Base-by-base conservation (phyloP, 2,329 filamentous ascomycete genomes). In the Colletotrichum sp. region DNA sequence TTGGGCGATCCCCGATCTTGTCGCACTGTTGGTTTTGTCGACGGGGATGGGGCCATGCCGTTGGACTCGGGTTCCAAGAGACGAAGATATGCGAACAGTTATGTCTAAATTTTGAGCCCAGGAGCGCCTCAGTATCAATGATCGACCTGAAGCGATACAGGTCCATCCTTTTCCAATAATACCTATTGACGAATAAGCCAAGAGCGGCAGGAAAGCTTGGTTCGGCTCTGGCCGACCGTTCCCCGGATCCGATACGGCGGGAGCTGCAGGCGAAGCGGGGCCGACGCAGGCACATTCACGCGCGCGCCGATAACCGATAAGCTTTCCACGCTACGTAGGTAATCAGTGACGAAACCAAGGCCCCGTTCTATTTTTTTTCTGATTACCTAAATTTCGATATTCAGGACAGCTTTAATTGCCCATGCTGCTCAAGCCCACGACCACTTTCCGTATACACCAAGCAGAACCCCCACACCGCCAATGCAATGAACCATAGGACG, bases 401-500 rank as follows among this genome's bases (percentile, higher is more conserved):
- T 67, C 55, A 36, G 44, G 49, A 65, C 49, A 68, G 30, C 44
- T 66, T 63, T 69, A 52, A 19, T 69, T 68, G 3, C 69, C 39
- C 57, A 34, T 72, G 52, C 55, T 34, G 29, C 27, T 71, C 39
- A 30, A n/a, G 27, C 30, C 19, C 52, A 67, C 55, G 30, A 44
- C 22, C 15, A 22, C 3, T 16, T n/a, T 49, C 62, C 12, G 27
- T n/a, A 25, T 34, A 44, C 66, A 67, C 39, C 68, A 57, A 52
- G 2, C 44, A 52, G 4, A 52, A 32, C 27, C 29, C 29, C 52
- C 25, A 27, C 52, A 52, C 29, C 68, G 16, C 57, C 59, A 30
- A 78, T 78, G 78, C 78, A 55, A 78, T 78, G 78, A 78, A 70
- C 27, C 67, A 72, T 57, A 55, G 77, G 15, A 73, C 70, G 30